phyloP scores from a whole-genome alignment of 116 monocot species.

The Posidonia oceanica region DNA sequence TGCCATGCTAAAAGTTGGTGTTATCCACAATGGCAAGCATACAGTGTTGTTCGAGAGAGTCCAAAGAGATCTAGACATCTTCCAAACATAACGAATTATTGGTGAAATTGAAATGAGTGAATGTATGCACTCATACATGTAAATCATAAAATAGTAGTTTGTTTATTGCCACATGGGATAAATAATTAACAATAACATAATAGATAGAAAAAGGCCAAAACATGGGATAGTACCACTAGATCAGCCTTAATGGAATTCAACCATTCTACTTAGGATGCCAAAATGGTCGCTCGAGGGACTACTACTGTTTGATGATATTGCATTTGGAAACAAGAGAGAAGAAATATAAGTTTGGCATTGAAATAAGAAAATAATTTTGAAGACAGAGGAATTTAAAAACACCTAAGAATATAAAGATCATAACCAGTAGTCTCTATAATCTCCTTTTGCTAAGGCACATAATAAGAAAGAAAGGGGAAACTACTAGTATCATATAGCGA shows the following conservation, averaged over 20 bases:
- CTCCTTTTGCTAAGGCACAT: background rate
- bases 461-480: background rate
- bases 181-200: background rate
- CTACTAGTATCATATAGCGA: too few species aligned
- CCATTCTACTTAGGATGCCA: slow-evolving; percentile 85
- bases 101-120: background rate
- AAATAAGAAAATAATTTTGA: background rate
- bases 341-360: background rate
- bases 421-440: background rate
- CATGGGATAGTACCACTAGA: slow-evolving; percentile 52
- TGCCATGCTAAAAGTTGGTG: background rate
- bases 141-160: too few species aligned
- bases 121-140: too few species aligned
- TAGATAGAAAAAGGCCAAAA: background rate
- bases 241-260: slow-evolving; percentile 81
- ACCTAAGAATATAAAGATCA: too few species aligned
- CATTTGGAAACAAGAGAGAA: slow-evolving; percentile 8
- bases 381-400: background rate
- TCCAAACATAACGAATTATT: background rate
- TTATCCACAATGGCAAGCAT: background rate
- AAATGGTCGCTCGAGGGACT: slow-evolving; percentile 59
- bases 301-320: slow-evolving; percentile 90
- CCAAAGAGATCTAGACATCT: background rate
- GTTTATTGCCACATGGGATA: too few species aligned
- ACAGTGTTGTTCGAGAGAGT: background rate